Base-by-base conservation (phyloP, 768 basidiomycete genomes). In the Suillus sp. region DNA sequence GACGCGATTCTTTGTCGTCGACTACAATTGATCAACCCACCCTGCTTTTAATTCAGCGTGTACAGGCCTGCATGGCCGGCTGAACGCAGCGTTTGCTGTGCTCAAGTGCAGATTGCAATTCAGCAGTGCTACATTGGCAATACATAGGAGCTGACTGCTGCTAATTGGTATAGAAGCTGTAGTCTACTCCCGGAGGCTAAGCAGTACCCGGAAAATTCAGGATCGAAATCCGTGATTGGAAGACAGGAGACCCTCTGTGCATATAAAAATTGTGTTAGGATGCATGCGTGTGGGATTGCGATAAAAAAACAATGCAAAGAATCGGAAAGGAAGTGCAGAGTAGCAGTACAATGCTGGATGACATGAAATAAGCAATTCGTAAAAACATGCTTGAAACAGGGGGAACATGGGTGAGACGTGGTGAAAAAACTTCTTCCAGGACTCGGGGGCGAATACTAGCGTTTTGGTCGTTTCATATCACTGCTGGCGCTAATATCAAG, bases 381-480 rank as follows among this genome's bases (percentile, higher is more conserved):
- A 20, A 57, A 37, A 27, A 38, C 16, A 40, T 57, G 16, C 25
- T 57, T 27, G 25, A 40, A 18, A 40, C 25, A 57, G 7, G 18
- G 18, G 4, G 25, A 22, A 25, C 45, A 47, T 14, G 3, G 6
- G 47, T 48, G 11, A 25, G 55, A 38, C 35, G 10, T 25, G 9
- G 16, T 18, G 37, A 5, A 57, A 57, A 11, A 25, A 38, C 25
- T 3, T 25, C 18, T 18, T 56, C n/a, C 22, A 38, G 25, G 16
- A 38, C 55, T 20, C 37, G 4, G 10, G 1, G 8, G 8, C 35
- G 9, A 22, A 47, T 47, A 67, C 68, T 70, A 83, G 62, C 75
- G 74, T 67, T 73, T 78, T 55, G 78, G 25, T 48, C 85, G 76
- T 71, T 87, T 87, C 50, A 78, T 45, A 37, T 68, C 70, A 20